phyloP scores from a whole-genome alignment of 768 basidiomycete genomes.

The Leucocoprinus leucothites region DNA sequence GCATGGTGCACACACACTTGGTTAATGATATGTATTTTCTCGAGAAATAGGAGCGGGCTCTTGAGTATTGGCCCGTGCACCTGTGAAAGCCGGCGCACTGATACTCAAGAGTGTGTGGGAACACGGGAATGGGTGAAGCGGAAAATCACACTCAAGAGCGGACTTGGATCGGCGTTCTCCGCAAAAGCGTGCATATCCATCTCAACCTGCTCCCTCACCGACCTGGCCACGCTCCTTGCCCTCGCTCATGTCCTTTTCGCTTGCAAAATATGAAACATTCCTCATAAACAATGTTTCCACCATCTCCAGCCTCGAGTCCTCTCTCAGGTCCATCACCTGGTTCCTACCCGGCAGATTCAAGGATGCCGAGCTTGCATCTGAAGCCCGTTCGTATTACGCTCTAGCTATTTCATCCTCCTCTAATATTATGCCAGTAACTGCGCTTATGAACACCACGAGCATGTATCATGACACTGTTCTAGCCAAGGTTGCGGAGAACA shows the following conservation, averaged over 20 bases:
- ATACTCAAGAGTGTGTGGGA: no score
- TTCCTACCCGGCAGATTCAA: constrained; percentile 95
- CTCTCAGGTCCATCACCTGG: constrained; percentile 89
- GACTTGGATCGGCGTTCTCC: constrained; percentile 12
- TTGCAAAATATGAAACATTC: constrained; percentile 78
- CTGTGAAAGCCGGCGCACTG: no score
- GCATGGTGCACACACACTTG: no score
- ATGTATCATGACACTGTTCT: constrained; percentile 97
- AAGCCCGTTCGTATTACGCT: constrained; percentile 70
- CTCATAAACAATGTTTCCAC: constrained; percentile 82
- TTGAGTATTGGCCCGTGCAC: no score
- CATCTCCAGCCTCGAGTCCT: constrained; percentile 85
- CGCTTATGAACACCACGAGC: constrained; percentile 83
- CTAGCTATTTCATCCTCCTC: constrained; percentile 13
- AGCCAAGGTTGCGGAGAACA: constrained; percentile 54
- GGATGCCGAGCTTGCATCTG: constrained; percentile 94
- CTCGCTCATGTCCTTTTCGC: constrained; percentile 52
- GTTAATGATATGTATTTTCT: no score
- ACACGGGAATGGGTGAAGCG: neutral
- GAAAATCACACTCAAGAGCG: constrained; percentile 21
- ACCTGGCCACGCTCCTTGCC: constrained; percentile 4
- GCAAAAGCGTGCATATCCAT: neutral
- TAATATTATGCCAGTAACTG: constrained; percentile 59
- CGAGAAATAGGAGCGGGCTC: no score
- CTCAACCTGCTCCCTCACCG: neutral